Evolutionary conservation across 2,329 filamentous ascomycete species (phyloP).

Genomic region (Penicillium sp.): DNA sequence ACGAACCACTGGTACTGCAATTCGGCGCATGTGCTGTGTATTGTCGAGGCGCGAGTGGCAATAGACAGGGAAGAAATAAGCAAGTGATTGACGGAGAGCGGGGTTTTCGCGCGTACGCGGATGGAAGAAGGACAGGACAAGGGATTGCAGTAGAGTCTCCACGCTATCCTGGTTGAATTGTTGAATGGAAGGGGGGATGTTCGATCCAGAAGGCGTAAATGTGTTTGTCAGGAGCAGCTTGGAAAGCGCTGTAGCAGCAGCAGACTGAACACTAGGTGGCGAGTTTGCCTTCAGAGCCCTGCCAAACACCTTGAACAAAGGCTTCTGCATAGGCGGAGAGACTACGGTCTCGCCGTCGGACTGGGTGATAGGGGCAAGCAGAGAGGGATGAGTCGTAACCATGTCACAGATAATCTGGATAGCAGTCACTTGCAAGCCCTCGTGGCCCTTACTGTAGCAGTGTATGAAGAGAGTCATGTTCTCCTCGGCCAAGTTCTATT

Average conservation of each 20-base stretch:
- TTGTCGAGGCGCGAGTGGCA: constrained; percentile 84
- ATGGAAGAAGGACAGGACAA: constrained; percentile 88
- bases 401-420: constrained; percentile 93
- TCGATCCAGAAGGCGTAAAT: constrained; percentile 56
- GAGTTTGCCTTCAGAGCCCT: constrained; percentile 76
- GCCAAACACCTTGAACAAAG: constrained; percentile 82
- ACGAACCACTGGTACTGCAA: constrained; percentile 75
- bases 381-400: constrained; percentile 81
- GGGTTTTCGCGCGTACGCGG: constrained; percentile 80
- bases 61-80: constrained; percentile 94
- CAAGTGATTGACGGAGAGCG: constrained; percentile 80
- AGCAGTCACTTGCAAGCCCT: constrained; percentile 84
- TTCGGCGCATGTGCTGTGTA: constrained; percentile 75
- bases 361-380: constrained; percentile 64
- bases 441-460: constrained; percentile 92
- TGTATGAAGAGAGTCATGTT: constrained; percentile 93
- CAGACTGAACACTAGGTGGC: constrained; percentile 75
- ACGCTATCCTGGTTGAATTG: constrained; percentile 60
- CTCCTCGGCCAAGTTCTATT: constrained; percentile 79
- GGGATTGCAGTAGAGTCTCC: constrained; percentile 77
- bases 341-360: constrained; percentile 55
- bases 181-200: constrained; percentile 57
- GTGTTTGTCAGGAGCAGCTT: constrained; percentile 84
- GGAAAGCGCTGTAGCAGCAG: constrained; percentile 77
- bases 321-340: constrained; percentile 55